A percentile compares a stretch with the other conserved stretches of the same genome.
Conservation (phyloP, 257 asterid genomes). For the Solanum stenotomum region DNA sequence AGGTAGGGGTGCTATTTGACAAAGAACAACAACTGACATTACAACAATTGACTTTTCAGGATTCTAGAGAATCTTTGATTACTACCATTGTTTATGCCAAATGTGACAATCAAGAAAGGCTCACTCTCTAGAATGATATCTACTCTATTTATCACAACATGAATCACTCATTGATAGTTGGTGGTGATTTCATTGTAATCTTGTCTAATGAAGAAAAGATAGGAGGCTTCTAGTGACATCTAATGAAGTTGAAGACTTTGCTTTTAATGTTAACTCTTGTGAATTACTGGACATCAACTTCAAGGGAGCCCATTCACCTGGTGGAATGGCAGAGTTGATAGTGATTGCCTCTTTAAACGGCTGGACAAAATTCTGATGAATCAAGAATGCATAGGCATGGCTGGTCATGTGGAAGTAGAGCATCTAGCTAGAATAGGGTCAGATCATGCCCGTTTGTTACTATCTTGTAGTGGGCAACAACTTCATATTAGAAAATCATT, state of each 20-base stretch:
- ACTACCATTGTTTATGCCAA: background rate
- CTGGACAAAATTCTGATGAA: no score
- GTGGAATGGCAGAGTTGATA: background rate
- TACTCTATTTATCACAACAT: no score
- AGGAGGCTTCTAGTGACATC: background rate
- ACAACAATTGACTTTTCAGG: background rate
- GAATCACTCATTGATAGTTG: background rate
- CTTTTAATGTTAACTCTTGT: background rate
- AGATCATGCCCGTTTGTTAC: background rate
- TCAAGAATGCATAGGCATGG: background rate
- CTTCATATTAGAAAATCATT: background rate
- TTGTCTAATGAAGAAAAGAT: background rate
- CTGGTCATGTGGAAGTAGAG: background rate
- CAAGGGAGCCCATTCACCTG: background rate
- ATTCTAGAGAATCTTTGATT: background rate
- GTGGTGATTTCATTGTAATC: background rate
- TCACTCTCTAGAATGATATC: background rate
- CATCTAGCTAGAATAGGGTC: no score
- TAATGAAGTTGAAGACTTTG: background rate
- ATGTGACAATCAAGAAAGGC: background rate
- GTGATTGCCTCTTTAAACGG: background rate
- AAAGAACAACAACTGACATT: background rate
- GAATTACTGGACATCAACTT: background rate
- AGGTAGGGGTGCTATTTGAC: background rate
- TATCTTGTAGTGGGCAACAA: background rate